Conservation (phyloP, 306 rosid species). For the Glycyrrhiza uralensis region DNA sequence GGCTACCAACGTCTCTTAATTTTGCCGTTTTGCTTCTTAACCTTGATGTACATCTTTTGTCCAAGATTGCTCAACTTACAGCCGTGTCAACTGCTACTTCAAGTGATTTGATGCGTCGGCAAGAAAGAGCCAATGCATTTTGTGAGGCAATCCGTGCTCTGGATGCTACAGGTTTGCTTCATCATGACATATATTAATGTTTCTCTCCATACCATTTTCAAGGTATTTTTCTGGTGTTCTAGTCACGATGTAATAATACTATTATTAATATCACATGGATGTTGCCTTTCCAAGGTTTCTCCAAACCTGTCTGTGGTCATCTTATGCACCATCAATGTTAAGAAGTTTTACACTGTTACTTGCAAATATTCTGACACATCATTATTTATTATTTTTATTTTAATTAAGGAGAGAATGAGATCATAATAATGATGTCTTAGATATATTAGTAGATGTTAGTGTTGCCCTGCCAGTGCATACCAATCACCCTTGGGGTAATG, state of each 20-base stretch:
- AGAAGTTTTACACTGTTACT: background rate
- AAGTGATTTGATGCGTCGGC: conserved; percentile 53
- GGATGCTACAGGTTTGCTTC: conserved; percentile 81
- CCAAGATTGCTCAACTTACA: conserved; percentile 85
- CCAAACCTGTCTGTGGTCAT: background rate
- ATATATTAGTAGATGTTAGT: background rate
- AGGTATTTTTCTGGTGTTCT: background rate
- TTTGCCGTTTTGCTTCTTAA: conserved; percentile 47
- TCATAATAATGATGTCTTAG: background rate
- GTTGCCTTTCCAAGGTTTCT: background rate
- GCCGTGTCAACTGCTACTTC: conserved; percentile 41
- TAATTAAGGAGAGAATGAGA: background rate
- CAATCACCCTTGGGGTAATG: background rate
- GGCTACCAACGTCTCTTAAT: conserved; percentile 5
- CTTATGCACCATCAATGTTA: background rate
- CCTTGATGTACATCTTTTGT: conserved; percentile 79
- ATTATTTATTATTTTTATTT: background rate
- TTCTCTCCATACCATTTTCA: background rate
- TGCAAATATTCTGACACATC: background rate
- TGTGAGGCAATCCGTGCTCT: conserved; percentile 95
- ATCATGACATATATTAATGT: background rate
- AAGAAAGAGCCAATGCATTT: conserved; percentile 76
- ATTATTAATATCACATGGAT: background rate
- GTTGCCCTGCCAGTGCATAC: background rate
- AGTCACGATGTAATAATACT: background rate